Evolutionary conservation across 139 green algal species (phyloP).

Genomic region (Picochlorum sp.): DNA sequence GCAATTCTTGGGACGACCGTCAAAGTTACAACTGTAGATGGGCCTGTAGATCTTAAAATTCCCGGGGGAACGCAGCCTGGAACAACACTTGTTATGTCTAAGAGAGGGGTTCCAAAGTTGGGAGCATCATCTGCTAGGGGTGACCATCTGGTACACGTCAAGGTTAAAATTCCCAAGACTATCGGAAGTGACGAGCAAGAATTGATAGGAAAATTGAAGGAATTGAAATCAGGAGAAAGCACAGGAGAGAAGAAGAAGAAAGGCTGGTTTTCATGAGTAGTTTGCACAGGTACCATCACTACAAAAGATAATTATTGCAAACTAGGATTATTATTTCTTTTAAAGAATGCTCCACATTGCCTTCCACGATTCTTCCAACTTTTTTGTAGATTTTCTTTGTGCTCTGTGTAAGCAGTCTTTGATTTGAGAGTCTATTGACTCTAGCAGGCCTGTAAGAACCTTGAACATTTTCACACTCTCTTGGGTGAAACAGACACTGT

Average conservation of each 20-base stretch:
- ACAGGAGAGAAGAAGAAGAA: neutral
- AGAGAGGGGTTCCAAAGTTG: slow-evolving; percentile 85
- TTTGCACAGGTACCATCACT: neutral
- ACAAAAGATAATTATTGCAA: too few species aligned
- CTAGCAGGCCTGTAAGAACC: neutral
- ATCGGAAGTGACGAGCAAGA: slow-evolving; percentile 71
- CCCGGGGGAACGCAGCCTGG: slow-evolving; percentile 84
- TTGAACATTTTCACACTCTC: neutral
- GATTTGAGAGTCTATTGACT: neutral
- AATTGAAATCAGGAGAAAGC: slow-evolving; percentile 10
- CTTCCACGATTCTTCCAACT: neutral
- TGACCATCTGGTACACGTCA: slow-evolving; percentile 72
- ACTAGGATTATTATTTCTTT: neutral
- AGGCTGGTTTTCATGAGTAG: slow-evolving; percentile 6
- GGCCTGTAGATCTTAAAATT: slow-evolving; percentile 92
- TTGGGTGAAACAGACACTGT: neutral
- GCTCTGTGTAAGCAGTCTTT: neutral
- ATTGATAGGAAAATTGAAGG: slow-evolving; percentile 83
- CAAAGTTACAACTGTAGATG: slow-evolving; percentile 72
- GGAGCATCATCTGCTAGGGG: slow-evolving; percentile 59
- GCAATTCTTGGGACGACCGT: slow-evolving; percentile 87
- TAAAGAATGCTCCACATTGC: neutral
- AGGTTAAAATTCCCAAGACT: slow-evolving; percentile 85
- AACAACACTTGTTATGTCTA: slow-evolving; percentile 95
- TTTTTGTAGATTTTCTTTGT: neutral